Evolutionary conservation across 2,329 filamentous ascomycete species (phyloP), one percentile per base, ranked within the genome.

Genomic region (Fusarium cicatricum): DNA sequence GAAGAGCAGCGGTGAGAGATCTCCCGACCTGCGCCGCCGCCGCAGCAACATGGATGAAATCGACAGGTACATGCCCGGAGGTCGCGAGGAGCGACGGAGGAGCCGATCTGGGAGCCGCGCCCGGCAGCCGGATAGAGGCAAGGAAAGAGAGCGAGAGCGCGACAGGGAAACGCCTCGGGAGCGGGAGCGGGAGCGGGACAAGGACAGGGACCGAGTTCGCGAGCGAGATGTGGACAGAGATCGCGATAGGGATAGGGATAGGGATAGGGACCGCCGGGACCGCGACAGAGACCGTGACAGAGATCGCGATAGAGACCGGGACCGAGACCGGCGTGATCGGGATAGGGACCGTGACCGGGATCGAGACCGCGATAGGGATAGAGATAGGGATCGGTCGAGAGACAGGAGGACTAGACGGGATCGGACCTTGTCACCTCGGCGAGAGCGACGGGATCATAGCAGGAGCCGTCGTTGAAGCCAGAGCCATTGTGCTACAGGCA

Each of bases 1-100:
- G 23, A 26, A 26, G 23, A 10, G 9, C 23, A 26, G 23, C 23
- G 23, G 23, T 10, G 23, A 26, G 23, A 80, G 47, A 76, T 80
- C 48, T 72, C 80, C 67, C 67, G 79, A 37, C 75, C 75, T 60
- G 71, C 66, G 65, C 53, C 62, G 68, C 39, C 64, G 65, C 5
- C 51, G 67, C 48, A 46, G 67, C 48, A 47, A 49, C 40, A 66
- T 57, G 55, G 69, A 72, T 21, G 70, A 68, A 39, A 69, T 72
- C 58, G 81, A 83, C 65, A 76, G 80, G 17, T 82, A 82, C 58
- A 76, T 77, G 44, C 80, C 79, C 19, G 71, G 70, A 52, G 80
- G 76, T 26, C 77, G 80, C 14, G 75, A 78, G 11, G 75, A 77
- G 12, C 68, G 75, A 17, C 70, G 73, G 17, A 68, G 72, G 29